These are phyloP conservation scores for Venturia aucupariae DNA, from an alignment of 2,329 filamentous ascomycete species.

Conservation along the genomic window DNA sequence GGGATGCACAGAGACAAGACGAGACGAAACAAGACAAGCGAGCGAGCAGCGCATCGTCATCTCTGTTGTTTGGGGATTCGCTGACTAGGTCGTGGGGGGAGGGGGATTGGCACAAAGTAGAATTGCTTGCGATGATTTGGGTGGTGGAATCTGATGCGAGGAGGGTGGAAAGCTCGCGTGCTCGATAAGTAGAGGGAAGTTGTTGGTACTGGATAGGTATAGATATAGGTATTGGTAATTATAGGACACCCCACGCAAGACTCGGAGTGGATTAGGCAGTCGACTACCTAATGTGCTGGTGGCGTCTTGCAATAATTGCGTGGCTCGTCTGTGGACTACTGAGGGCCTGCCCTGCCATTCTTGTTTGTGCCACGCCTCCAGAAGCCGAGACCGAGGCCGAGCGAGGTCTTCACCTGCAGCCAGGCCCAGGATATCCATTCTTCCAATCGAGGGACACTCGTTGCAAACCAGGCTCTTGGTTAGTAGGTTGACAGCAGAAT, in stretches of 20 bases:
- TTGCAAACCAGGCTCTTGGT: not conserved
- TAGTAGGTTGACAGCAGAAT: not conserved
- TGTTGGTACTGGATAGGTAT: no score
- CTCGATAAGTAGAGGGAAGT: no score
- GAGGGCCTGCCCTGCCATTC: no score
- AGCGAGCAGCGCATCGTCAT: no score
- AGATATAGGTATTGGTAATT: no score
- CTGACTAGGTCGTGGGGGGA: not conserved
- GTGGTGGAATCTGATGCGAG: no score
- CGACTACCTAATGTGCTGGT: not conserved
- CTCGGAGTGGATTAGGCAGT: not conserved
- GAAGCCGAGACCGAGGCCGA: not conserved
- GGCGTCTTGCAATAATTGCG: not conserved
- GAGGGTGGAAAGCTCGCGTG: no score
- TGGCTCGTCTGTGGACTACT: conserved; percentile 3
- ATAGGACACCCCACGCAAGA: not conserved
- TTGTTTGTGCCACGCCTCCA: not conserved
- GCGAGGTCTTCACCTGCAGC: no score
- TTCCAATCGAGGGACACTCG: not conserved
- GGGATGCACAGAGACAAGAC: not conserved
- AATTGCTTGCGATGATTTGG: not conserved
- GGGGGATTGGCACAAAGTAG: not conserved
- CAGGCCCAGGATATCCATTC: not conserved
- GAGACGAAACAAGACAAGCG: no score
- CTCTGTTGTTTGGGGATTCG: not conserved